Evolutionary conservation across 192 early-diverging fungal species (phyloP), one percentile per base, ranked within the genome.

Genomic region (Backusella circina): DNA sequence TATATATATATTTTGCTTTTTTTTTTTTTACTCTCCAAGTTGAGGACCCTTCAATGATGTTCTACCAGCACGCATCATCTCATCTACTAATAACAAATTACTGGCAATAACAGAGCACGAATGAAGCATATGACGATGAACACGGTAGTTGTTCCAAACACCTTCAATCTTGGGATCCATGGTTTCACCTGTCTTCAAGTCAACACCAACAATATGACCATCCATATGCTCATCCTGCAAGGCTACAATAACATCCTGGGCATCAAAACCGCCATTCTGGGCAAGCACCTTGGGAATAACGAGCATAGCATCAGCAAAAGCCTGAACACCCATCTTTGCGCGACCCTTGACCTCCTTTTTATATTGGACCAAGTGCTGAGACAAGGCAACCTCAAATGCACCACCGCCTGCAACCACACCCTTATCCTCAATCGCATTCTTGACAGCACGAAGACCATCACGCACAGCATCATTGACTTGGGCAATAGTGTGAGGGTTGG

Each of bases 141-240:
- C 98, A 54, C 97, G 93, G 88, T 98, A 98, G 87, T 99, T 99
- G 82, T 99, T 96, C 94, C 94, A 98, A 71, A 99, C 95, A 57
- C 98, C 98, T 81, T 98, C 95, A 41, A 91, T 80, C 67, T 88
- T 83, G 2, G 98, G 98, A 76, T 99, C 96, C 80, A 96, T 80
- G 37, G 95, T 92, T 79, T 97, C 96, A 57, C 98, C 97, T 0
- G 95, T 96, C 67, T 91, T 91, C 73, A 99, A 89, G 79, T 99
- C 97, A 26, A 98, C 83, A 54, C 98, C 97, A 7, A 96, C 98
- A 72, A 91, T 82, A 72, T 99, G 96, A 12, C 96, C 98, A 8
- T 92, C 94, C 41, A 85, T 91, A 79, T 92, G 88, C 82, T 99
- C 97, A 72, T 99, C 96, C 84, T 95, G 93, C 68, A 99, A 86